phyloP scores from a whole-genome alignment of 2,329 filamentous ascomycete species.

The Claviceps sp. region DNA sequence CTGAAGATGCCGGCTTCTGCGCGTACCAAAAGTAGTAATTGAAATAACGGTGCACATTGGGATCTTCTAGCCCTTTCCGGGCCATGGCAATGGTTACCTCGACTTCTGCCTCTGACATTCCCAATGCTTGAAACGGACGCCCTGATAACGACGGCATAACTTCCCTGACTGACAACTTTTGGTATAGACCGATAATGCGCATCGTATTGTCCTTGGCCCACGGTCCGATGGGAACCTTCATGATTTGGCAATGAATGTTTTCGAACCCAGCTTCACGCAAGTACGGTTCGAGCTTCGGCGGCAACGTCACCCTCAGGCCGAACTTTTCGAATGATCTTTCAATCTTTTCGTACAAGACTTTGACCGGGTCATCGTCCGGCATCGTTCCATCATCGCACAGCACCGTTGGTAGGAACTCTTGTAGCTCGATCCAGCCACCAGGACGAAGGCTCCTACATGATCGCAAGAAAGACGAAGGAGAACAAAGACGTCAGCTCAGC shows the following conservation, averaged over 20 bases:
- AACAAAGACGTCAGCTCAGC: neutral
- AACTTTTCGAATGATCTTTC: constrained; percentile 7
- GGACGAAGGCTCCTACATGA: constrained; percentile 18
- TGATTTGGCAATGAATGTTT: constrained; percentile 19
- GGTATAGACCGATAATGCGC: constrained; percentile 25
- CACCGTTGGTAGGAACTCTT: constrained; percentile 22
- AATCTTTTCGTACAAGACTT: constrained; percentile 6
- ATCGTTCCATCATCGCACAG: constrained; percentile 23
- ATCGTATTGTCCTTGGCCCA: constrained; percentile 21
- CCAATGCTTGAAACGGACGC: constrained; percentile 19
- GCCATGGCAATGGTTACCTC: constrained; percentile 15
- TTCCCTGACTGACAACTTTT: constrained; percentile 22
- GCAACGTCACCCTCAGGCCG: constrained; percentile 9
- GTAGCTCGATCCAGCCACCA: constrained; percentile 31
- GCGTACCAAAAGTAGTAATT: constrained; percentile 24
- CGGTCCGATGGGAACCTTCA: constrained; percentile 24
- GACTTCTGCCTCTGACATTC: constrained; percentile 15
- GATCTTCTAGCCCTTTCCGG: constrained; percentile 15
- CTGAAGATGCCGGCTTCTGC: constrained; percentile 16
- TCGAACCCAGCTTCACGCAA: constrained; percentile 10
- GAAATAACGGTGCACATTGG: constrained; percentile 20
- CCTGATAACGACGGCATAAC: constrained; percentile 23
- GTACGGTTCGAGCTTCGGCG: constrained; percentile 8
- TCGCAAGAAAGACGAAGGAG: neutral
- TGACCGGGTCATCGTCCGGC: constrained; percentile 8